Conservation (phyloP, 176 grass and related monocot species). For the Poa annua region DNA sequence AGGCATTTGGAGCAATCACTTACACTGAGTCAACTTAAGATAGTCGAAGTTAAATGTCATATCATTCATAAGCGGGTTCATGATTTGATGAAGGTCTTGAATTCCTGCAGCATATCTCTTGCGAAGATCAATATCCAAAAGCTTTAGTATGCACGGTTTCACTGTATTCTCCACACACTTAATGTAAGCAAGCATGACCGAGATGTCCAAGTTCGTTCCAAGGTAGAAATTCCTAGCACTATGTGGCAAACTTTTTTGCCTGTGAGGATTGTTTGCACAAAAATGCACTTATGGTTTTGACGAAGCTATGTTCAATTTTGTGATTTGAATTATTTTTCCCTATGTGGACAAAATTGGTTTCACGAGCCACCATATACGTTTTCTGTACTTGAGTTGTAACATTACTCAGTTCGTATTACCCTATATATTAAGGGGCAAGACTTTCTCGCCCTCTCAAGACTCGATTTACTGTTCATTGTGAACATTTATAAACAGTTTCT, state of each 20-base stretch:
- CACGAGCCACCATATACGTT: not conserved
- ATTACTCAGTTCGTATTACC: not conserved
- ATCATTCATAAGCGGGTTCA: not conserved
- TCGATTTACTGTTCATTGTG: no score
- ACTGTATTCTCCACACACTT: not conserved
- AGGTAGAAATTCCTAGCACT: not conserved
- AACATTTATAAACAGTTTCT: no score
- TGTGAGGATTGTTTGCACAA: not conserved
- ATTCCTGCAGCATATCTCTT: not conserved
- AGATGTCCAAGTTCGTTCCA: not conserved
- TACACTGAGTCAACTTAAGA: not conserved
- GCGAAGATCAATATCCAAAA: constrained; percentile 7
- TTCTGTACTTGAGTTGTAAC: not conserved
- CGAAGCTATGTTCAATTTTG: not conserved
- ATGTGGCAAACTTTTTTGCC: not conserved
- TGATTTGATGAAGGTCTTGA: not conserved
- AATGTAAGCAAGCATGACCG: not conserved
- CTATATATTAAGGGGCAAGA: no score
- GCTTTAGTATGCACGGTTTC: not conserved
- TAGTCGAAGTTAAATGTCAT: not conserved
- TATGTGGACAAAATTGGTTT: not conserved
- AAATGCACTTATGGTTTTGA: not conserved
- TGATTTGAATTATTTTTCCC: not conserved
- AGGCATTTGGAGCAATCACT: not conserved
- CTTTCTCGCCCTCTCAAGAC: no score